A percentile compares a stretch with the other conserved stretches of the same genome.
phyloP scores from a whole-genome alignment of 305 asterid genomes.

The Plantago coronopus region DNA sequence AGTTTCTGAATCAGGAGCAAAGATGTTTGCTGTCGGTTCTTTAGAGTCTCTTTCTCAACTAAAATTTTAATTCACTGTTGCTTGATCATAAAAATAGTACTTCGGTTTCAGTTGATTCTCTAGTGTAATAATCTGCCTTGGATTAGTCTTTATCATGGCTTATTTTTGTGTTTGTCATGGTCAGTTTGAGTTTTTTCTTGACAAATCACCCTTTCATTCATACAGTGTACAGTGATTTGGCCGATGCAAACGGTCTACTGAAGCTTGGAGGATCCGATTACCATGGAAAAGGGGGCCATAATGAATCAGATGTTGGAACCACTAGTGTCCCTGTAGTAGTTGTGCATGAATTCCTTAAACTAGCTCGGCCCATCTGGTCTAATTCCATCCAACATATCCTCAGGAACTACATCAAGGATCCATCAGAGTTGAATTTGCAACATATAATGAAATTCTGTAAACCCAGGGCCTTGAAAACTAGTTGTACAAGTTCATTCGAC shows the following conservation, averaged over 20 bases:
- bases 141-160: too few species aligned
- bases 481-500: conserved; percentile 33
- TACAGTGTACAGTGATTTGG: conserved; percentile 75
- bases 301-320: conserved; percentile 85
- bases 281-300: conserved; percentile 82
- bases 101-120: too few species aligned
- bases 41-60: too few species aligned
- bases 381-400: conserved; percentile 57
- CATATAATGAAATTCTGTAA: conserved; percentile 50
- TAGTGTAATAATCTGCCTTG: too few species aligned
- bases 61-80: too few species aligned
- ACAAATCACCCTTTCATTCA: neutral
- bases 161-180: neutral
- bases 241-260: conserved; percentile 65
- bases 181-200: conserved; percentile 13
- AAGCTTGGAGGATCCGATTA: conserved; percentile 96
- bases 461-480: conserved; percentile 28
- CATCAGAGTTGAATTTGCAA: conserved; percentile 52
- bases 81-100: too few species aligned
- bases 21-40: too few species aligned
- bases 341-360: conserved; percentile 71
- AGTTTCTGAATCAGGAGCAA: too few species aligned
- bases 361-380: conserved; percentile 86
- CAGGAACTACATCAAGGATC: conserved; percentile 51
- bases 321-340: conserved; percentile 52